Conservation (phyloP, 768 basidiomycete species). For the Ramaria sp. region DNA sequence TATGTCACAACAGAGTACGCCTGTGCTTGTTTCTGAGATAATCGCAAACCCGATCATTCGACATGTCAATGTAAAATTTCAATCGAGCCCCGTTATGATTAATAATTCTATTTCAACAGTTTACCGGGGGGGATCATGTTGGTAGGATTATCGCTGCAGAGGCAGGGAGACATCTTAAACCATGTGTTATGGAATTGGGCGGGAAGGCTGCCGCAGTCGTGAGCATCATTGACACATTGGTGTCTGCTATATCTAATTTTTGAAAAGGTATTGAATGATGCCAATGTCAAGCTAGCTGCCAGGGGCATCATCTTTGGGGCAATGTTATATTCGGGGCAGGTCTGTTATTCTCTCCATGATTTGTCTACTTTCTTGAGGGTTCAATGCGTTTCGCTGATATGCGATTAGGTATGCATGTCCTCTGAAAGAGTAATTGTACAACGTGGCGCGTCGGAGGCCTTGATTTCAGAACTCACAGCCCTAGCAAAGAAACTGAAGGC, state of each 20-base stretch:
- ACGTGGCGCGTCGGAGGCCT: constrained; percentile 24
- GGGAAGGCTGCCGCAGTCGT: constrained; percentile 45
- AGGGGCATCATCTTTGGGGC: constrained; percentile 35
- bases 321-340: constrained; percentile 33
- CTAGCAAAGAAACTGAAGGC: constrained; percentile 27
- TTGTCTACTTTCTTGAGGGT: too few relatives aligned
- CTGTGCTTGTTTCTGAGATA: constrained; percentile 35
- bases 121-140: constrained; percentile 46
- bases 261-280: constrained; percentile 38
- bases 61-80: constrained; percentile 36
- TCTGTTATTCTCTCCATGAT: neutral
- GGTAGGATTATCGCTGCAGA: constrained; percentile 42
- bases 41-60: constrained; percentile 44
- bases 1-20: constrained; percentile 32
- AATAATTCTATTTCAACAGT: constrained; percentile 20
- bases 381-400: constrained; percentile 9
- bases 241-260: neutral
- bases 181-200: constrained; percentile 45
- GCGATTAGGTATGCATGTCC: constrained; percentile 41
- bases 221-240: constrained; percentile 11
- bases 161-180: constrained; percentile 46
- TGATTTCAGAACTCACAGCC: constrained; percentile 25
- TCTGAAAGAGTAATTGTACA: constrained; percentile 49
- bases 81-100: neutral
- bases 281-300: constrained; percentile 42